Evolutionary conservation across 2,329 filamentous ascomycete species (phyloP), one percentile per base, ranked within the genome.

Genomic region (Sporothrix curviconia): DNA sequence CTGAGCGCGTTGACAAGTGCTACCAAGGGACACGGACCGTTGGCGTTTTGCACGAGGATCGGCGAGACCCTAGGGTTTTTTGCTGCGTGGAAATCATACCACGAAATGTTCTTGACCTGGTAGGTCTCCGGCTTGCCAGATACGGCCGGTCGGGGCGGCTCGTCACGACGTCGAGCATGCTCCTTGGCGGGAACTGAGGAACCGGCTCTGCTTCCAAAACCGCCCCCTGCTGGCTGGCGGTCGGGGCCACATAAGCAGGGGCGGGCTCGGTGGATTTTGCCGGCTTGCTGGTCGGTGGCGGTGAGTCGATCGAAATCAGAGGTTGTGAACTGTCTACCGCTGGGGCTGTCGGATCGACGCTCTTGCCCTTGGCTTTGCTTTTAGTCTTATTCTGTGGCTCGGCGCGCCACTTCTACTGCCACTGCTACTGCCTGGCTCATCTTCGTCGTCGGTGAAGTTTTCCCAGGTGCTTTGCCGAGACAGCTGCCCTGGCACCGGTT

Each of bases 1-100:
- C 90, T 88, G 15, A 99, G 77, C 1, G 92, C 92, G 69, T 99
- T 99, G 59, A 97, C 92, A 5, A 99, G 77, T 2, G 94, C 94
- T 25, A 99, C 83, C 14, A 99, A 74, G 1, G 94, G 94, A 70
- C 94, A 99, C 1, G 94, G 94, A 0, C 94, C 94, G 66, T 99
- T 99, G 57, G 86, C 84, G 64, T 96, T 97, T 67, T 99, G 92
- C 3, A 95, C 85, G 40, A 97, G 76, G 57, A 97, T 90, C 0
- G 94, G 92, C 0, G 90, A 92, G n/a, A 81, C 79, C 43, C 90
- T 80, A 37, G 89, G 77, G 55, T 83, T 83, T n/a, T 80, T 77
- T 1, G 76, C 69, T 0, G 79, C 76, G 11, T 69, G 80, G 2
- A 76, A 71, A 68, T 96, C 90, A 59, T 85, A 78, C 92, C 92